phyloP scores from a whole-genome alignment of 768 basidiomycete species.

The Boletus patriciae region DNA sequence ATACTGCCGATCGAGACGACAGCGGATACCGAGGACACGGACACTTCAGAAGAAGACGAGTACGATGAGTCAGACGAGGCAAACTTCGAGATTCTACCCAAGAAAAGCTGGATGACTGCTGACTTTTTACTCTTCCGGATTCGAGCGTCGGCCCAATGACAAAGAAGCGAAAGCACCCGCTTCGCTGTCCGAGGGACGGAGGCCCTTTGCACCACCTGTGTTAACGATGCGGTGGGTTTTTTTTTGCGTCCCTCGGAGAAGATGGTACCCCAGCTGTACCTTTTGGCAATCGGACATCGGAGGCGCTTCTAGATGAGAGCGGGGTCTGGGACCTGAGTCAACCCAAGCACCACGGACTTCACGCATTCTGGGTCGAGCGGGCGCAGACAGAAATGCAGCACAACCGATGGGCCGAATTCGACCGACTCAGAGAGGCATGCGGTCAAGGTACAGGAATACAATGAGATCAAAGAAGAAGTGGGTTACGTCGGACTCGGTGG shows the following conservation, averaged over 20 bases:
- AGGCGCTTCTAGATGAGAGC: constrained; percentile 34
- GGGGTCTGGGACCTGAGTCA: constrained; percentile 57
- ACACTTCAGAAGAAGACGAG: not conserved
- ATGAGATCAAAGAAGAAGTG: constrained; percentile 57
- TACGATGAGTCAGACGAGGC: constrained; percentile 13
- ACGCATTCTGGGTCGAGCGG: constrained; percentile 47
- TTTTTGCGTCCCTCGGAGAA: constrained; percentile 41
- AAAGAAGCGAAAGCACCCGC: not conserved
- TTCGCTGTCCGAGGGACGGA: not conserved
- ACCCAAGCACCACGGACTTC: constrained; percentile 46
- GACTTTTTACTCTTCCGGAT: not conserved
- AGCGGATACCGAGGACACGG: not conserved
- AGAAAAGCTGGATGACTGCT: constrained; percentile 35
- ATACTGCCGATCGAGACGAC: constrained; percentile 1
- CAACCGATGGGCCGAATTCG: constrained; percentile 42
- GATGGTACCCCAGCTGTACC: constrained; percentile 41
- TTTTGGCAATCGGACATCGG: constrained; percentile 36
- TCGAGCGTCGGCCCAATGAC: not conserved
- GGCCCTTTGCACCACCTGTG: constrained; percentile 9
- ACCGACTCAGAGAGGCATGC: constrained; percentile 40
- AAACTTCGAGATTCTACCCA: constrained; percentile 8
- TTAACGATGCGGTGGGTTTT: constrained; percentile 33
- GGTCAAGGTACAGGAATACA: constrained; percentile 37
- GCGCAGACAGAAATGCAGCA: constrained; percentile 36
- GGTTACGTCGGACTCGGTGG: constrained; percentile 3